These are phyloP conservation scores for Aspergillus hortae DNA, from an alignment of 2,329 filamentous ascomycete genomes.

Conservation along the genomic window DNA sequence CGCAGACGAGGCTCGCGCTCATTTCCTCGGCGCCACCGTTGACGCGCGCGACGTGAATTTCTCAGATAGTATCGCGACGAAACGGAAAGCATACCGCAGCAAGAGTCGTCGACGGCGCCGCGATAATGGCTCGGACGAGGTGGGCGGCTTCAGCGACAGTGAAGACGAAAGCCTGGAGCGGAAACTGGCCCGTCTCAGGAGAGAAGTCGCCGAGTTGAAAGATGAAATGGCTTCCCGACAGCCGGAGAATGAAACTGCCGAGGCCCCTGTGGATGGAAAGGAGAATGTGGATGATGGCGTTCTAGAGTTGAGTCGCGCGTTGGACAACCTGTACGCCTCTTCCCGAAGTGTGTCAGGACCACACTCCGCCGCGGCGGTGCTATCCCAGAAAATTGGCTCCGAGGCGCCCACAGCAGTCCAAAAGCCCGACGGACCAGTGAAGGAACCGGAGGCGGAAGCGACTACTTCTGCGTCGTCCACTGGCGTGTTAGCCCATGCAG, in stretches of 20 bases:
- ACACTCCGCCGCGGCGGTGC: slow-evolving; percentile 31
- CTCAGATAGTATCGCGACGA: slow-evolving; percentile 79
- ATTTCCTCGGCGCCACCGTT: slow-evolving; percentile 72
- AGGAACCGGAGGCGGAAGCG: slow-evolving; percentile 8
- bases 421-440: slow-evolving; percentile 6
- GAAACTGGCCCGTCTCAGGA: slow-evolving; percentile 75
- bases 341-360: slow-evolving; percentile 22
- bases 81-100: slow-evolving; percentile 78
- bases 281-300: slow-evolving; percentile 54
- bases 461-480: slow-evolving; percentile 28
- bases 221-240: slow-evolving; percentile 42
- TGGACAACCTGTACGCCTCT: slow-evolving; percentile 60
- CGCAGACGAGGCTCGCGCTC: slow-evolving; percentile 72
- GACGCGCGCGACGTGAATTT: slow-evolving; percentile 80
- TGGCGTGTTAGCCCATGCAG: slow-evolving; percentile 68
- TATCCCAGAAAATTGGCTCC: slow-evolving; percentile 33
- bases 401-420: slow-evolving; percentile 9
- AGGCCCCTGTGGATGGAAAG: slow-evolving; percentile 43
- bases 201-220: slow-evolving; percentile 75
- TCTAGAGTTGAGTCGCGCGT: slow-evolving; percentile 64
- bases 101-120: slow-evolving; percentile 60
- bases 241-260: slow-evolving; percentile 51
- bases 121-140: slow-evolving; percentile 52
- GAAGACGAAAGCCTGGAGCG: slow-evolving; percentile 73
- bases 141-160: slow-evolving; percentile 74